Base-by-base conservation (phyloP, 2,329 filamentous ascomycete genomes). In the Sarocladium strictum region DNA sequence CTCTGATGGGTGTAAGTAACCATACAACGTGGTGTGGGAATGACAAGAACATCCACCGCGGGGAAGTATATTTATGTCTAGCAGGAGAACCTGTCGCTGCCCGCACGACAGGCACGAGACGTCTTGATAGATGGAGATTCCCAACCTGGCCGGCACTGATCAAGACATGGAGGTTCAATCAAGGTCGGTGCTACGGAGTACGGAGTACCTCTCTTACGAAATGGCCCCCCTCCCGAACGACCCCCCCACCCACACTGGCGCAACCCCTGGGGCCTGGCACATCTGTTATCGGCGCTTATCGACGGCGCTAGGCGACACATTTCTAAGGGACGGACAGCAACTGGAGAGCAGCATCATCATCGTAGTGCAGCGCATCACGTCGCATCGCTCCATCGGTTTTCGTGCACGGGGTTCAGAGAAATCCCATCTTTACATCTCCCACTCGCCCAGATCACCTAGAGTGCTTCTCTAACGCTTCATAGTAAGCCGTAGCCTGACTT, bases 261-360 rank as follows among this genome's bases (percentile, higher is more conserved):
- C 43, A 47, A 47, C 43, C 43, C 43, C 21, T 27, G 43, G 43
- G 17, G 23, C 14, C n/a, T 51, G 47, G 47, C 27, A n/a, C 3
- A 23, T 14, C 29, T 35, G 27, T 51, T 51, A 51, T 51, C 47
- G 47, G 17, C n/a, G 47, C 47, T 51, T 51, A 51, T 51, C 47
- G 27, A n/a, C n/a, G 7, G 47, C 27, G 27, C 47, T 51, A 35
- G 29, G 47, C 47, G 27, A 51, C 47, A 51, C 47, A 51, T 51
- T 51, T 49, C 43, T 10, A 51, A 35, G 47, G 47, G 47, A 51
- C 47, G 47, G 47, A 47, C 47, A n/a, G 47, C 27, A 51, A 21
- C 26, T n/a, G 7, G 23, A 32, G 29, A 32, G 29, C 29, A 51
- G 47, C 47, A 51, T 51, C 47, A 51, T 51, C 47, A 51, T n/a